phyloP scores from a whole-genome alignment of 345 rosid species.

The Nephelium lappaceum region DNA sequence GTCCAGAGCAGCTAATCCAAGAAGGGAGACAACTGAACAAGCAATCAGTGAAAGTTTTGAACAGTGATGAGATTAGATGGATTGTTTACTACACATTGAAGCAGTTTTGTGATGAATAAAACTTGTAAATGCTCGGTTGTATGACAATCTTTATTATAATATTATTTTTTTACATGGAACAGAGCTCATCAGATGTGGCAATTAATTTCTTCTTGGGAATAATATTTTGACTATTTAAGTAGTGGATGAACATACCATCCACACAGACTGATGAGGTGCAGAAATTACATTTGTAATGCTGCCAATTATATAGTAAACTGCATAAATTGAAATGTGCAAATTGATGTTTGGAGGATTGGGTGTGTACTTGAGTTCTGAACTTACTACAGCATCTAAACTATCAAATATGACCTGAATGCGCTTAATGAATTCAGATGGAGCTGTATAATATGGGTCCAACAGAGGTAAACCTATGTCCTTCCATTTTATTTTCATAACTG shows the following conservation, averaged over 20 bases:
- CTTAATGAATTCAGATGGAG: neutral
- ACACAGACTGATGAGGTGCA: neutral
- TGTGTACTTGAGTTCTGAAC: neutral
- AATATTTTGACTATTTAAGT: neutral
- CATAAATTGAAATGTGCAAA: neutral
- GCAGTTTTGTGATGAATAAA: neutral
- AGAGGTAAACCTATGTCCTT: conserved; percentile 8
- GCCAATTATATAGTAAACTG: neutral
- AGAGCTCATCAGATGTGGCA: neutral
- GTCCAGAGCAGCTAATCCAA: conserved; percentile 39
- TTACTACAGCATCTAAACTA: neutral
- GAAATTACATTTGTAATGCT: neutral
- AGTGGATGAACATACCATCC: neutral
- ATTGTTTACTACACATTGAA: conserved; percentile 15
- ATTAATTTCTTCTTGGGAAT: neutral
- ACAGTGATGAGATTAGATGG: conserved; percentile 27
- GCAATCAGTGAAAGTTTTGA: conserved; percentile 34
- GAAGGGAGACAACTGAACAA: conserved; percentile 37
- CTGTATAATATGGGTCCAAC: neutral
- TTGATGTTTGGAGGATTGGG: neutral
- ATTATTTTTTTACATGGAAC: neutral
- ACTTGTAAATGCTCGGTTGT: conserved; percentile 5
- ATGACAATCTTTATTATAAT: neutral
- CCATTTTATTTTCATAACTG: neutral
- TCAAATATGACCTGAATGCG: neutral